These are phyloP conservation scores for Yamadazyma atlantica DNA, from an alignment of 1,139 yeast species.

Conservation along the genomic window DNA sequence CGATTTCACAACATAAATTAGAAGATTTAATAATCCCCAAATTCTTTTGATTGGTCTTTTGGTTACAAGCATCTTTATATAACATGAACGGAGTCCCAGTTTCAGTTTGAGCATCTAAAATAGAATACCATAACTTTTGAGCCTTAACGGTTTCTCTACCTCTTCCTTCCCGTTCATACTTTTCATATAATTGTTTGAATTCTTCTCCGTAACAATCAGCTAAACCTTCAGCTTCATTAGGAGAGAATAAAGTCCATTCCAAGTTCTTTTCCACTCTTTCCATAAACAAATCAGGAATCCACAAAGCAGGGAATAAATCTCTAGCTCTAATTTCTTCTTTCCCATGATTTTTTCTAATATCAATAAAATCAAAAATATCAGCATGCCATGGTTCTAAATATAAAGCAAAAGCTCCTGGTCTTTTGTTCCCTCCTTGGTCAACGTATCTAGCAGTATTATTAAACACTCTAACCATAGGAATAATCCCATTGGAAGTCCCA, in stretches of 20 bases:
- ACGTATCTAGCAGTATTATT: constrained; percentile 92
- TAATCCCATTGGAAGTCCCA: constrained; percentile 84
- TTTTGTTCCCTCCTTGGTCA: constrained; percentile 92
- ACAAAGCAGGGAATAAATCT: constrained; percentile 85
- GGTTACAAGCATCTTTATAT: constrained; percentile 84
- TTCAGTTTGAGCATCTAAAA: constrained; percentile 86
- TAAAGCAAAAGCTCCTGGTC: constrained; percentile 91
- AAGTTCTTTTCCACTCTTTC: constrained; percentile 76
- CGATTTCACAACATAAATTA: constrained; percentile 87
- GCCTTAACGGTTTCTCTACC: constrained; percentile 77
- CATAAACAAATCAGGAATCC: constrained; percentile 92
- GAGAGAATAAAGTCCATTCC: constrained; percentile 85
- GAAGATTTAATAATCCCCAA: constrained; percentile 86
- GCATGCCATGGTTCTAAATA: constrained; percentile 93
- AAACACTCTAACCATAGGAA: constrained; percentile 88
- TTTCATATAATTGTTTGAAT: constrained; percentile 67
- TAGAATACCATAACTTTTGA: constrained; percentile 85
- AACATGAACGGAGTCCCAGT: constrained; percentile 93
- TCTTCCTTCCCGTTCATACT: constrained; percentile 69
- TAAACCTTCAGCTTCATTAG: constrained; percentile 85
- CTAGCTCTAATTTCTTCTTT: constrained; percentile 90
- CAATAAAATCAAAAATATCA: constrained; percentile 79
- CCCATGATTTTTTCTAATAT: constrained; percentile 86
- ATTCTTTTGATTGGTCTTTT: constrained; percentile 82
- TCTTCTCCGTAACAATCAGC: constrained; percentile 80